Percentiles rank a stretch among this genome's conserved stretches.
phyloP scores from a whole-genome alignment of 495 filamentous ascomycete genomes.

The Podospora appendiculata region DNA sequence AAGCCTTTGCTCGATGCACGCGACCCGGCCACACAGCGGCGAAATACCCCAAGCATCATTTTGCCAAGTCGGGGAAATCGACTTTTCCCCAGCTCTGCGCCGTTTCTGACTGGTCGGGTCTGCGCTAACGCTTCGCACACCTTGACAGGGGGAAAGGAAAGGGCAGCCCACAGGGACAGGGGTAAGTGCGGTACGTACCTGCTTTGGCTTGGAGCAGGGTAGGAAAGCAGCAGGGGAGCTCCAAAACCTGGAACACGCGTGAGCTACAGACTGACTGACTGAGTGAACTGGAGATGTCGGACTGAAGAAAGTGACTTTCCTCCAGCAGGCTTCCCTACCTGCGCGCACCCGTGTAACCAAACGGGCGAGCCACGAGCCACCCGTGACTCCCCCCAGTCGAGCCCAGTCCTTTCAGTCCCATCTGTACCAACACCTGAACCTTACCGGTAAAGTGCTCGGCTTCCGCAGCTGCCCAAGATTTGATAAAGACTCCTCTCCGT shows the following conservation, averaged over 20 bases:
- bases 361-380: too few relatives aligned
- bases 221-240: neutral
- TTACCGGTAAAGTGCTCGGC: too few relatives aligned
- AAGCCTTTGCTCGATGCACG: constrained; percentile 12
- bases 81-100: constrained; percentile 12
- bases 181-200: too few relatives aligned
- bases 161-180: too few relatives aligned
- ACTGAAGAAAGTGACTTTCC: too few relatives aligned
- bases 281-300: too few relatives aligned
- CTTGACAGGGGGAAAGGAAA: constrained; percentile 4
- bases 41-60: constrained; percentile 24
- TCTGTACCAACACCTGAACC: too few relatives aligned
- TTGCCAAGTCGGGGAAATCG: constrained; percentile 24
- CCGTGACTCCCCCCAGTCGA: too few relatives aligned
- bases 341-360: neutral
- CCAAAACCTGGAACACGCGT: constrained; percentile 13
- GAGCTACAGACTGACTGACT: neutral
- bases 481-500: too few relatives aligned
- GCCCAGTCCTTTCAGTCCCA: too few relatives aligned
- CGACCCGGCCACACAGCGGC: constrained; percentile 26
- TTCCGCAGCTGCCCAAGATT: too few relatives aligned
- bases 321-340: too few relatives aligned
- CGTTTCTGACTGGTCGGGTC: constrained; percentile 14
- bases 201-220: neutral
- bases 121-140: constrained; percentile 6